Evolutionary conservation across 2,329 filamentous ascomycete genomes (phyloP).

Genomic region (Cercospora sp.): DNA sequence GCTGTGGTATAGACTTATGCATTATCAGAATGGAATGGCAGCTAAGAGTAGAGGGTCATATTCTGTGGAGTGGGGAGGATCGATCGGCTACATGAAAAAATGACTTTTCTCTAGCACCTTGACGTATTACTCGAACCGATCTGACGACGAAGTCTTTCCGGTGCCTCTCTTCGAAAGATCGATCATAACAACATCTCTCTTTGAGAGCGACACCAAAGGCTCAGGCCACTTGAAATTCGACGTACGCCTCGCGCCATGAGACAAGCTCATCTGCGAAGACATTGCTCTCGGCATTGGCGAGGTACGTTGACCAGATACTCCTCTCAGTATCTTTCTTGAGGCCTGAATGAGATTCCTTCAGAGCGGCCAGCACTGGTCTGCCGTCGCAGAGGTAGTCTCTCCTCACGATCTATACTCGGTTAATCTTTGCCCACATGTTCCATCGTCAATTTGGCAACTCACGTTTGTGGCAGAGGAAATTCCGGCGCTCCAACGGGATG

Average conservation of each 20-base stretch:
- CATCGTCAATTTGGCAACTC: not conserved
- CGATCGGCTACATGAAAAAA: not conserved
- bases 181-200: not conserved
- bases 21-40: too few species aligned
- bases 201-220: not conserved
- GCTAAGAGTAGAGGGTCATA: too few species aligned
- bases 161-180: not conserved
- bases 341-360: not conserved
- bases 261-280: not conserved
- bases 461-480: not conserved
- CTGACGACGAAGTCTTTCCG: too few species aligned
- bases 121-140: too few species aligned
- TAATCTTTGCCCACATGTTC: too few species aligned
- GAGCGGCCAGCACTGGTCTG: not conserved
- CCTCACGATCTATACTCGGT: not conserved
- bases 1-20: not conserved
- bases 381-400: not conserved
- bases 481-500: not conserved
- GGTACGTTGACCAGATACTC: too few species aligned
- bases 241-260: not conserved
- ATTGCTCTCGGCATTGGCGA: not conserved
- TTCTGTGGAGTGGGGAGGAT: not conserved
- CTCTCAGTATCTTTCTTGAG: not conserved
- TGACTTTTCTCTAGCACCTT: not conserved
- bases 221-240: not conserved